These are phyloP conservation scores for Podaxis sp. DNA, from an alignment of 768 basidiomycete species.

Conservation along the genomic window DNA sequence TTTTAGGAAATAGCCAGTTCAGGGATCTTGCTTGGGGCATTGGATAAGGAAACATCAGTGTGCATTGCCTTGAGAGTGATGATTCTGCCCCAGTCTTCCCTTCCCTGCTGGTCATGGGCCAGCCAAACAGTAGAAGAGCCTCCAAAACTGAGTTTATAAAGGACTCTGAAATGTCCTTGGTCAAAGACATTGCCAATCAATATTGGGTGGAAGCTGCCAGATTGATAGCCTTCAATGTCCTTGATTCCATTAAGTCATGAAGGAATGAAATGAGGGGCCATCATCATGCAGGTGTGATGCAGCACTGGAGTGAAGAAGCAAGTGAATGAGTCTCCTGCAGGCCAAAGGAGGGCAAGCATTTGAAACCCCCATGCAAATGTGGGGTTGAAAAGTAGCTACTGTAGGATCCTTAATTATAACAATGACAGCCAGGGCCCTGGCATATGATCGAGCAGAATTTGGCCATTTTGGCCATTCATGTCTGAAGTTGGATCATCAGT, in stretches of 20 bases:
- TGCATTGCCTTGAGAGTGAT: not conserved
- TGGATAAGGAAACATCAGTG: too few relatives aligned
- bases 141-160: constrained; percentile 35
- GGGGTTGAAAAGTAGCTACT: too few relatives aligned
- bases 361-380: too few relatives aligned
- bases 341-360: too few relatives aligned
- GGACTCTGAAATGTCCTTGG: constrained; percentile 43
- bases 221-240: constrained; percentile 45
- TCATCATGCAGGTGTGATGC: too few relatives aligned
- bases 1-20: constrained; percentile 33
- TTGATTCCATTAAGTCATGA: constrained; percentile 33
- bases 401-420: too few relatives aligned
- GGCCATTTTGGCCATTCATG: too few relatives aligned
- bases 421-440: too few relatives aligned
- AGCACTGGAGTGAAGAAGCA: too few relatives aligned
- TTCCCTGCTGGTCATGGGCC: constrained; percentile 20
- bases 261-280: constrained; percentile 15
- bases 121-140: constrained; percentile 40
- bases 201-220: constrained; percentile 52
- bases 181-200: constrained; percentile 47
- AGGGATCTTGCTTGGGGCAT: constrained; percentile 19
- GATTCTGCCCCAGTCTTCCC: constrained; percentile 7
- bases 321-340: too few relatives aligned
- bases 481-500: too few relatives aligned
- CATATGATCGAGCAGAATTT: too few relatives aligned